Evolutionary conservation across 2,329 filamentous ascomycete species (phyloP), one percentile per base, ranked within the genome.

Genomic region (Grosmannia penicillata): DNA sequence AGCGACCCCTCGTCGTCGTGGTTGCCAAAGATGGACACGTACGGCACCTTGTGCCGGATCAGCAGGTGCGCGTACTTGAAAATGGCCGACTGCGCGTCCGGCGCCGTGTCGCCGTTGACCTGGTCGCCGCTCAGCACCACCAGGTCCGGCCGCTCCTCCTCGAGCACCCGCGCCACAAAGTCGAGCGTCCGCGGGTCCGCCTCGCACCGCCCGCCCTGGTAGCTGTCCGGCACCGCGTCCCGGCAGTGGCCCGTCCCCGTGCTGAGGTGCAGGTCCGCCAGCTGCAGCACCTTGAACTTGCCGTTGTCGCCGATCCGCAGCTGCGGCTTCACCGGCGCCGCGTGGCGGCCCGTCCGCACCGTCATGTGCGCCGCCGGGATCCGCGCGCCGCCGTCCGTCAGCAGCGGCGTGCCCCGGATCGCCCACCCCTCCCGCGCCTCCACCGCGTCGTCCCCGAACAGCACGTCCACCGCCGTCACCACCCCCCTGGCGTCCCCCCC

Each of bases 251-350:
- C 91, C 6, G 87, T 68, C 9, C 89, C 91, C 3, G 91, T 98
- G 52, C 85, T 89, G 40, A 98, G 62, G 58, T 98, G 91, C 44
- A 96, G 62, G 61, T 98, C 91, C n/a, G 86, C 82, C 39, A 93
- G 67, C 59, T 98, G 91, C 70, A 98, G 76, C 47, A 98, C 94
- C 65, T 96, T 96, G 65, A 96, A 96, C 49, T 81, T 85, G 23
- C 89, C 91, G 54, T 91, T 85, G 44, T 93, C 85, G 31, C 75
- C 72, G 45, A 98, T 84, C 42, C 82, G 75, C 10, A 80, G 82
- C 28, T 75, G 64, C 1, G 82, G 81, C 55, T 79, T 86, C 51
- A 76, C 70, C 26, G 68, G 57, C 47, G 78, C 72, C 18, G 65
- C 62, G 18, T 73, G 72, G 37, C 68, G 64, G 3, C 91, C 89